Percentiles rank a stretch among this genome's conserved stretches.
phyloP scores from a whole-genome alignment of 345 rosid species.

The Moricandia moricandioides region DNA sequence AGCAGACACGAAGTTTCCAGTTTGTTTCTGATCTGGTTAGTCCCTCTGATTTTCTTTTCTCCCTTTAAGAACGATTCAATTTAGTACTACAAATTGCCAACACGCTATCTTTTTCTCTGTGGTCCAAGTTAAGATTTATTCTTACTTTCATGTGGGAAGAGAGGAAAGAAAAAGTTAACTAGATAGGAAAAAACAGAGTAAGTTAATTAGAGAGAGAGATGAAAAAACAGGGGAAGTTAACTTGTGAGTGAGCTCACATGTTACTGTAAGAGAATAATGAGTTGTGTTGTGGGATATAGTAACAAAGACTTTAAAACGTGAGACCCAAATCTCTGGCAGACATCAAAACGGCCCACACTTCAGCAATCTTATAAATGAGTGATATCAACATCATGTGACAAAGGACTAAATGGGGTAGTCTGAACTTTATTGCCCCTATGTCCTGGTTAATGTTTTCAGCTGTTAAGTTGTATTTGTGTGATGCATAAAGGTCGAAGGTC shows the following conservation, averaged over 20 bases:
- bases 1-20: constrained; percentile 89
- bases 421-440: constrained; percentile 13
- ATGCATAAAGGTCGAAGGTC: constrained; percentile 72
- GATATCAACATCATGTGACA: constrained; percentile 26
- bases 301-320: constrained; percentile 25
- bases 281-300: constrained; percentile 19
- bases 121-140: background rate
- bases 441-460: background rate
- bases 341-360: constrained; percentile 25
- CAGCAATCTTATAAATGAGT: constrained; percentile 7
- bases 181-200: background rate
- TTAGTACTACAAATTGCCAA: background rate
- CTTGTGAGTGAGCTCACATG: constrained; percentile 26
- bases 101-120: background rate
- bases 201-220: background rate
- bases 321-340: constrained; percentile 18
- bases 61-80: background rate
- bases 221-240: background rate
- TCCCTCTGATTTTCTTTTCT: background rate
- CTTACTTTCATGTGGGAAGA: background rate
- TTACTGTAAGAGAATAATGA: constrained; percentile 2
- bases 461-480: constrained; percentile 14
- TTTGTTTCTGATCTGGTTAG: constrained; percentile 81
- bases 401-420: constrained; percentile 26
- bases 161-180: background rate